A percentile compares a stretch with the other conserved stretches of the same genome.
These are phyloP conservation scores for Posidonia oceanica DNA, from an alignment of 116 monocot species.

Conservation along the genomic window DNA sequence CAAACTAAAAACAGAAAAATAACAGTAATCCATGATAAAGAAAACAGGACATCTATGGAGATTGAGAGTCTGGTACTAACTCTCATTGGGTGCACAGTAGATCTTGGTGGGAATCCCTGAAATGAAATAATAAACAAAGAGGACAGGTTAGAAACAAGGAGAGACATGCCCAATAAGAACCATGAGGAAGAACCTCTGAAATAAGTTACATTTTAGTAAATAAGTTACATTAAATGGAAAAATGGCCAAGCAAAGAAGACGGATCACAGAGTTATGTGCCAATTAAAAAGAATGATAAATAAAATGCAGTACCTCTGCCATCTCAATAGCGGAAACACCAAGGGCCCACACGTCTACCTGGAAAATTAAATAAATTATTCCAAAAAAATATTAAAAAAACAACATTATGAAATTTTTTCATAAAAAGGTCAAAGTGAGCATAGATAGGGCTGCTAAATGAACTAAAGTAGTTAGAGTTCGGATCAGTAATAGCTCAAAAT, in stretches of 20 bases:
- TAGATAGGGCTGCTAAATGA: no score
- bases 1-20: background rate
- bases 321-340: constrained; percentile 99
- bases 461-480: no score
- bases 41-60: background rate
- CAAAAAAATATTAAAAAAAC: no score
- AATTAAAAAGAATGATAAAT: constrained; percentile 6
- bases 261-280: background rate
- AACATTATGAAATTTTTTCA: no score
- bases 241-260: no score
- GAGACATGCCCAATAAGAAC: background rate
- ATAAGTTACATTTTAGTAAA: background rate
- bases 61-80: constrained; percentile 30
- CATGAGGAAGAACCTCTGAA: background rate
- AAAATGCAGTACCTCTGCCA: constrained; percentile 80
- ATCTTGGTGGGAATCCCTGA: constrained; percentile 93
- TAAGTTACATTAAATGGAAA: background rate
- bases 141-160: background rate
- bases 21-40: background rate
- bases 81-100: constrained; percentile 97
- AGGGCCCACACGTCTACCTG: constrained; percentile 99
- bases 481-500: no score
- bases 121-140: constrained; percentile 12
- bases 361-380: constrained; percentile 1
- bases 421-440: no score